phyloP scores from a whole-genome alignment of 2,329 filamentous ascomycete species.

The Sarocladium oryzae region DNA sequence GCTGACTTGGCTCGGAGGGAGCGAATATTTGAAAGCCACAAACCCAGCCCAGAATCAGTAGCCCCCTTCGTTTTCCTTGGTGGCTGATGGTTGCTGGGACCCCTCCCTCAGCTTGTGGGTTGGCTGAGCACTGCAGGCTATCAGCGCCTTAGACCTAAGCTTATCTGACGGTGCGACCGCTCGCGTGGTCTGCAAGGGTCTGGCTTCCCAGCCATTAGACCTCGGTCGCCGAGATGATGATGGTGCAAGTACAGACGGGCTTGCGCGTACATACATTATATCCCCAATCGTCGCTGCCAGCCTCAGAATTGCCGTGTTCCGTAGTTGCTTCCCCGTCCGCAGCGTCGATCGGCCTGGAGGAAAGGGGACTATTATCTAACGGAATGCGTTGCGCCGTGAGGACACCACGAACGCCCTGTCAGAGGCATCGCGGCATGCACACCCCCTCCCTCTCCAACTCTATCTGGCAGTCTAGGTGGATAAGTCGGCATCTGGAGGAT shows the following conservation, averaged over 20 bases:
- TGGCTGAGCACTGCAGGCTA: background rate
- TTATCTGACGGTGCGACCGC: background rate
- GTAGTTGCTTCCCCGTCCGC: background rate
- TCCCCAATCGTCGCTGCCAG: background rate
- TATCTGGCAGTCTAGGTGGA: slow-evolving; percentile 5
- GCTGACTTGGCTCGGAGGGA: too few relatives aligned
- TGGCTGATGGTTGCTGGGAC: background rate
- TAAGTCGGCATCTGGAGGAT: slow-evolving; percentile 5
- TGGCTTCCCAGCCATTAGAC: background rate
- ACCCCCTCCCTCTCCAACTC: slow-evolving; percentile 1
- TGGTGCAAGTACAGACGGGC: too few relatives aligned
- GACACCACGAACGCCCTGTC: background rate
- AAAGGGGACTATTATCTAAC: slow-evolving; percentile 5
- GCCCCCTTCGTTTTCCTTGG: background rate
- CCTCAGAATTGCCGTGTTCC: background rate
- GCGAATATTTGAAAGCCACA: too few relatives aligned
- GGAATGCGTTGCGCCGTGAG: background rate
- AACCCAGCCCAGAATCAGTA: background rate
- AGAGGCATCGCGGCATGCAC: background rate
- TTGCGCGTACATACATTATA: background rate
- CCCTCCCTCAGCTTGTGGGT: background rate
- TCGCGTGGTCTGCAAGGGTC: slow-evolving; percentile 5
- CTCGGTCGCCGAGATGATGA: too few relatives aligned
- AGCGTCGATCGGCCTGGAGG: background rate
- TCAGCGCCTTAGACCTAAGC: slow-evolving; percentile 2